A percentile compares a stretch with the other conserved stretches of the same genome.
Conservation (phyloP, 257 asterid genomes). For the Jaltomata sinuosa region DNA sequence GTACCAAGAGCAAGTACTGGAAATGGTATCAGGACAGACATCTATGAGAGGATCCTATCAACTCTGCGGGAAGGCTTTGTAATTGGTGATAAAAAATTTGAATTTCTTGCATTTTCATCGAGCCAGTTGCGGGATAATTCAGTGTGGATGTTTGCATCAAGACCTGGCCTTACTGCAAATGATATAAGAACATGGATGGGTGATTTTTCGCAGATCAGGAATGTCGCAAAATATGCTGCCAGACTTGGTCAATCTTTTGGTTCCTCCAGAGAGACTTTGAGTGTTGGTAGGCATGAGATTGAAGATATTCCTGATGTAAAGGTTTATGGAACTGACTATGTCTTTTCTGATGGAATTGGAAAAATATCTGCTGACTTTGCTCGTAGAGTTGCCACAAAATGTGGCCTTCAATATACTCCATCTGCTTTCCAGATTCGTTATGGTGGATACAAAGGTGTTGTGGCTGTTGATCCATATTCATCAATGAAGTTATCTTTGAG, state of each 20-base stretch:
- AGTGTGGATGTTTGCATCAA: slow-evolving; percentile 88
- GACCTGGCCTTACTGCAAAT: slow-evolving; percentile 29
- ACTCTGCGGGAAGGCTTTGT: slow-evolving; percentile 49
- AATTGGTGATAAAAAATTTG: slow-evolving; percentile 66
- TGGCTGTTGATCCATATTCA: slow-evolving; percentile 61
- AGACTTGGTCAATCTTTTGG: slow-evolving; percentile 97
- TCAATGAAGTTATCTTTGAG: slow-evolving; percentile 53
- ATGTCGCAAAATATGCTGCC: slow-evolving; percentile 92
- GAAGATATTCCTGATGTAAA: slow-evolving; percentile 42
- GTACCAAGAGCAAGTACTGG: slow-evolving; percentile 27
- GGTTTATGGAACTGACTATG: slow-evolving; percentile 20
- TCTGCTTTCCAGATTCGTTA: slow-evolving; percentile 88
- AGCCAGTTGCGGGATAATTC: slow-evolving; percentile 86
- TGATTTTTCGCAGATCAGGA: slow-evolving; percentile 49
- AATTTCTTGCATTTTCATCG: slow-evolving; percentile 89
- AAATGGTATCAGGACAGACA: slow-evolving; percentile 32
- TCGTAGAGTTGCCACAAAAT: slow-evolving; percentile 47
- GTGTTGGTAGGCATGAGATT: slow-evolving; percentile 38
- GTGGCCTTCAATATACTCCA: slow-evolving; percentile 51
- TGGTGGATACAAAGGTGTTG: slow-evolving; percentile 90
- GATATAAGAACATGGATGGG: slow-evolving; percentile 84
- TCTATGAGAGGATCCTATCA: slow-evolving; percentile 58
- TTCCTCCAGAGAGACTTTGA: slow-evolving; percentile 71
- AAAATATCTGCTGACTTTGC: slow-evolving; percentile 74
- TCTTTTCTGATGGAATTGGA: slow-evolving; percentile 90